Conservation (phyloP, 805 yeast species). For the Spathaspora boniae region DNA sequence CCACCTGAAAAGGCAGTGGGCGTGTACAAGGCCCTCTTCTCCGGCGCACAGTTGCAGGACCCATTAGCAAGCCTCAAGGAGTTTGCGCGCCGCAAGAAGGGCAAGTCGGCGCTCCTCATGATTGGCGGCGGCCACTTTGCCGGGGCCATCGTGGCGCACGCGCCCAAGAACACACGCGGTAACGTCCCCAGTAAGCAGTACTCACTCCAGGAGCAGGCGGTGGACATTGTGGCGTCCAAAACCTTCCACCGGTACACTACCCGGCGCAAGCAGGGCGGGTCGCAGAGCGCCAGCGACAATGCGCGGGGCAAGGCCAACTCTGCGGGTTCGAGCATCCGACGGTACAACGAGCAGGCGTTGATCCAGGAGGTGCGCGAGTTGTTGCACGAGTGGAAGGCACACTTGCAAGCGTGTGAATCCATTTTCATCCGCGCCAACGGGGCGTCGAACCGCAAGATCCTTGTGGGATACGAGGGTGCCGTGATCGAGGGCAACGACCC, state of each 20-base stretch:
- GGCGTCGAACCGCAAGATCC: constrained; percentile 54
- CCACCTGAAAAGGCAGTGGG: constrained; percentile 54
- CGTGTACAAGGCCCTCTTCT: constrained; percentile 62
- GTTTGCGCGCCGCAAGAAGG: constrained; percentile 14
- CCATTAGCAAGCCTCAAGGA: constrained; percentile 50
- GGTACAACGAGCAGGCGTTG: constrained; percentile 85
- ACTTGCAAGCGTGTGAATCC: constrained; percentile 58
- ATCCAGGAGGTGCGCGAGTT: constrained; percentile 73
- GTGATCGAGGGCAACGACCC: constrained; percentile 50
- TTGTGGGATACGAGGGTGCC: constrained; percentile 66
- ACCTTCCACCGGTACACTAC: constrained; percentile 95
- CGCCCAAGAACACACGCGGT: constrained; percentile 53
- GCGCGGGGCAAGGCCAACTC: constrained; percentile 94
- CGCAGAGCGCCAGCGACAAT: constrained; percentile 89
- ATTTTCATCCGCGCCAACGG: constrained; percentile 84
- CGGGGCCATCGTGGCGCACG: constrained; percentile 85
- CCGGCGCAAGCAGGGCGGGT: constrained; percentile 95
- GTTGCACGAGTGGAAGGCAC: constrained; percentile 59
- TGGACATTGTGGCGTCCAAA: constrained; percentile 66
- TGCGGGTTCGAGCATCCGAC: constrained; percentile 87
- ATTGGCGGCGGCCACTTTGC: constrained; percentile 98
- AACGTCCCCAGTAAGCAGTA: constrained; percentile 43
- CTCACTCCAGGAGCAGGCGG: constrained; percentile 58
- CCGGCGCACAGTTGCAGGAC: constrained; percentile 32
- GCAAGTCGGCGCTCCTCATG: constrained; percentile 79